phyloP scores from a whole-genome alignment of 345 rosid genomes.

The Eucalyptus pauciflora region DNA sequence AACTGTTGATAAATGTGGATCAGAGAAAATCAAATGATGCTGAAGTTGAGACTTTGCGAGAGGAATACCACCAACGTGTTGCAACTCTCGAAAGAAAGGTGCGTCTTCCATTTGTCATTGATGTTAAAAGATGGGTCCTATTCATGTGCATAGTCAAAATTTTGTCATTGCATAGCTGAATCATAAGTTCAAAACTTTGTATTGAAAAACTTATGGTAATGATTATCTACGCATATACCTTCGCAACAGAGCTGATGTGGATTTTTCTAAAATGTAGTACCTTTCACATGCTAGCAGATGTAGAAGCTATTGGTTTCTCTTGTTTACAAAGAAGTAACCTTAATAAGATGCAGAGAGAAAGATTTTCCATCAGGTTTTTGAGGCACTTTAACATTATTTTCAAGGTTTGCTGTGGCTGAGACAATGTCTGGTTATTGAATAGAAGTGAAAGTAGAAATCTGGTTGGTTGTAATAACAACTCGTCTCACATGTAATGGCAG shows the following conservation, averaged over 20 bases:
- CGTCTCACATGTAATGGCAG: not conserved
- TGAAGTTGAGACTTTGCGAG: constrained; percentile 91
- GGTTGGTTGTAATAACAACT: not conserved
- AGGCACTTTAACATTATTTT: not conserved
- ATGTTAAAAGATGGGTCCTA: not conserved
- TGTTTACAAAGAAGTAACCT: not conserved
- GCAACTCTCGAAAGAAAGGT: constrained; percentile 96
- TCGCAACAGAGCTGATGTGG: not conserved
- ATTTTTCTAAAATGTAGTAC: not conserved
- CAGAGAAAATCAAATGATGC: constrained; percentile 90
- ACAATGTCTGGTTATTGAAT: not conserved
- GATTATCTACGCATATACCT: not conserved
- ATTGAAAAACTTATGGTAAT: not conserved
- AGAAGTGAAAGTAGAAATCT: not conserved
- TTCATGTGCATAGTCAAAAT: not conserved
- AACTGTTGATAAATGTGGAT: constrained; percentile 12
- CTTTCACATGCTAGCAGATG: not conserved
- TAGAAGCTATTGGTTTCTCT: not conserved
- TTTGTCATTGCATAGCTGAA: not conserved
- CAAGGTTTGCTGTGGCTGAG: not conserved
- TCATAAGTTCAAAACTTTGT: not conserved
- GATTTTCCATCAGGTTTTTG: not conserved
- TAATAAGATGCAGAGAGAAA: not conserved
- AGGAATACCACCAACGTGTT: constrained; percentile 97
- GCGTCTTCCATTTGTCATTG: not conserved